A percentile compares a stretch with the other conserved stretches of the same genome.
phyloP scores from a whole-genome alignment of 345 rosid genomes.

The Dipteronia dyeriana region DNA sequence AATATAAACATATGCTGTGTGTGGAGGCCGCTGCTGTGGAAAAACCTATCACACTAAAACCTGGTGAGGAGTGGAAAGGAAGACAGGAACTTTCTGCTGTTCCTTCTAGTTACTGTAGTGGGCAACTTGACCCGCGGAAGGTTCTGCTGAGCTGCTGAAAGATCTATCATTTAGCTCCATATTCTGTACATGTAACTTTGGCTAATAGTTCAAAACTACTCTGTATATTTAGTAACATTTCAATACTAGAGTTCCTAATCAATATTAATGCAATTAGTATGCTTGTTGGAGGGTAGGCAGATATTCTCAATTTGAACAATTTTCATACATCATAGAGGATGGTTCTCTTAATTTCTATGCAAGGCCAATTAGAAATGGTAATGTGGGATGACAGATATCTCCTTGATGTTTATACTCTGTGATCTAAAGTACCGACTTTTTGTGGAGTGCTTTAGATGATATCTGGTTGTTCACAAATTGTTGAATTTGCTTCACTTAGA shows the following conservation, averaged over 20 bases:
- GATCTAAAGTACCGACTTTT: too few species aligned
- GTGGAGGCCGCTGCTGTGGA: constrained; percentile 91
- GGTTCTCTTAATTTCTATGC: background rate
- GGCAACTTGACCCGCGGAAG: constrained; percentile 91
- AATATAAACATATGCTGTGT: constrained; percentile 91
- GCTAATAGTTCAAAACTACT: constrained; percentile 15
- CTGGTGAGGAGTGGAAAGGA: constrained; percentile 97
- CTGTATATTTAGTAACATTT: background rate
- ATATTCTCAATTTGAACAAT: background rate
- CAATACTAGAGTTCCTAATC: constrained; percentile 7
- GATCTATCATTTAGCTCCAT: constrained; percentile 16
- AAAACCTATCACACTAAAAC: constrained; percentile 78
- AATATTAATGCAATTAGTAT: background rate
- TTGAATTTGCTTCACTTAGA: background rate
- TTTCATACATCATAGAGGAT: background rate
- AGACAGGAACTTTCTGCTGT: constrained; percentile 86
- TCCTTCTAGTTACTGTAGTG: constrained; percentile 93
- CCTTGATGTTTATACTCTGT: constrained; percentile 4
- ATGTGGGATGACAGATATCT: background rate
- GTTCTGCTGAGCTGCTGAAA: constrained; percentile 58
- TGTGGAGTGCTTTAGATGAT: too few species aligned
- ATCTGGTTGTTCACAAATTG: background rate
- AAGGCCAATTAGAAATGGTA: background rate
- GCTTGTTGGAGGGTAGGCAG: constrained; percentile 1
- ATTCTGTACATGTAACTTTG: constrained; percentile 42